Evolutionary conservation across 371 early-diverging fungal genomes (phyloP).

Genomic region (Mortierella sp.): DNA sequence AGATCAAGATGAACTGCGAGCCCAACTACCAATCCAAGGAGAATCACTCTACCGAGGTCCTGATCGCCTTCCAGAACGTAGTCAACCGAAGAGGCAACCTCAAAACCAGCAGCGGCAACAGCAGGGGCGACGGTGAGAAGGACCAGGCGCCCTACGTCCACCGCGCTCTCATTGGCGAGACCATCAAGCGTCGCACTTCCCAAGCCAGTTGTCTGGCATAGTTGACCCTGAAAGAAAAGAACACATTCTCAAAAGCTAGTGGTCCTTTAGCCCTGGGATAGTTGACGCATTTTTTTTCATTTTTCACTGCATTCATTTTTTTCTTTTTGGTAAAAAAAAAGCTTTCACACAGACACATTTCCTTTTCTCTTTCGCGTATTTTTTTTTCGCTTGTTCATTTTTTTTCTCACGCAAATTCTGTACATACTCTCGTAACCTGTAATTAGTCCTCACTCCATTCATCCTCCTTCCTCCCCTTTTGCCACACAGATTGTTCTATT

Average conservation of each 20-base stretch:
- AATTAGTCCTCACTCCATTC: not conserved
- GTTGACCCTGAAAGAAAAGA: not conserved
- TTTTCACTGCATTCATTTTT: not conserved
- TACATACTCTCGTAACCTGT: not conserved
- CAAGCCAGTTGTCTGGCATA: conserved; percentile 7
- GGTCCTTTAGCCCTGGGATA: not conserved
- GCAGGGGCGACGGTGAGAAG: not conserved
- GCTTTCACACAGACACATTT: not conserved
- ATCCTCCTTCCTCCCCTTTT: not conserved
- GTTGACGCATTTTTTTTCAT: not conserved
- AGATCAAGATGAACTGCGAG: conserved; percentile 42
- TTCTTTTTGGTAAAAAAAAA: too few species aligned
- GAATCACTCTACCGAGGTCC: conserved; percentile 16
- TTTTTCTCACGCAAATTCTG: not conserved
- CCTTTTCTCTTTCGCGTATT: not conserved
- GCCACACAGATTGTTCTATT: not conserved
- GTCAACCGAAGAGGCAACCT: conserved; percentile 13
- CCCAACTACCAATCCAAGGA: conserved; percentile 14
- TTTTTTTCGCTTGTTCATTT: not conserved
- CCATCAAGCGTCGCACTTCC: conserved; percentile 18
- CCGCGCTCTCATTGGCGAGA: conserved; percentile 22
- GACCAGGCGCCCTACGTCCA: conserved; percentile 31
- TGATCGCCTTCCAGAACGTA: conserved; percentile 36
- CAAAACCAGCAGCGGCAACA: not conserved
- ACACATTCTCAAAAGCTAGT: too few species aligned